Percentiles rank a stretch among this genome's conserved stretches.
These are phyloP conservation scores for Eimeria acervulina DNA, from an alignment of 169 alveolate species.

Conservation along the genomic window DNA sequence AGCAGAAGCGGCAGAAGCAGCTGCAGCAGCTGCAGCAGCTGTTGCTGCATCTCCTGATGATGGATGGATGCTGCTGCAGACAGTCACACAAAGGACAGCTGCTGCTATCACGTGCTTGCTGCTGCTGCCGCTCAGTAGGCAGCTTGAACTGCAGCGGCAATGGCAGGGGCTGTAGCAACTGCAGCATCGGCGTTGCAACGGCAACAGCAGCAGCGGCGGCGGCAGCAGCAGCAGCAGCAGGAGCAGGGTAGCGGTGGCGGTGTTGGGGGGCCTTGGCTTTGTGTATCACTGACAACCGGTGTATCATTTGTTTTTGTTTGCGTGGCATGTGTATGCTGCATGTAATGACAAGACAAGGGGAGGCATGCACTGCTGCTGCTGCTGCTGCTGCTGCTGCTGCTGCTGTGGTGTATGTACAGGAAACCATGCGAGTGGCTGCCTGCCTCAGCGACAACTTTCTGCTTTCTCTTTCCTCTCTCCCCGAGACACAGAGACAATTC, in stretches of 20 bases:
- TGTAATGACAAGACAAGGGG: neutral
- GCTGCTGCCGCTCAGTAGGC: neutral
- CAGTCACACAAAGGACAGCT: neutral
- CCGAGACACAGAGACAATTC: slow-evolving; percentile 80
- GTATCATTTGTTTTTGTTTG: neutral
- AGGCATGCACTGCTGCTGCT: neutral
- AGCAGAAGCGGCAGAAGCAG: neutral
- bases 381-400: slow-evolving; percentile 17
- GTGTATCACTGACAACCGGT: neutral
- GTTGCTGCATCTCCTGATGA: neutral
- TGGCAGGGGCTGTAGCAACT: neutral
- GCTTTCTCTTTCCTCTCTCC: slow-evolving; percentile 77
- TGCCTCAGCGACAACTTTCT: slow-evolving; percentile 81
- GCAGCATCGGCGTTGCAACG: neutral
- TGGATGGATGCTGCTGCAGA: neutral
- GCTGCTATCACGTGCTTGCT: neutral
- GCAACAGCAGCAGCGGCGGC: neutral
- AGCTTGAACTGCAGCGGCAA: neutral
- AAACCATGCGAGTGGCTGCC: slow-evolving; percentile 69
- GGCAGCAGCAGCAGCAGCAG: neutral
- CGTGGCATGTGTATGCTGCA: neutral
- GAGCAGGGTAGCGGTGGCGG: neutral
- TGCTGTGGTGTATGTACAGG: slow-evolving; percentile 65
- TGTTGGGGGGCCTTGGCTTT: too few relatives aligned
- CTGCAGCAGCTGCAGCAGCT: neutral